Evolutionary conservation across 1,139 yeast species (phyloP).

Genomic region (Wickerhamomyces sp.): DNA sequence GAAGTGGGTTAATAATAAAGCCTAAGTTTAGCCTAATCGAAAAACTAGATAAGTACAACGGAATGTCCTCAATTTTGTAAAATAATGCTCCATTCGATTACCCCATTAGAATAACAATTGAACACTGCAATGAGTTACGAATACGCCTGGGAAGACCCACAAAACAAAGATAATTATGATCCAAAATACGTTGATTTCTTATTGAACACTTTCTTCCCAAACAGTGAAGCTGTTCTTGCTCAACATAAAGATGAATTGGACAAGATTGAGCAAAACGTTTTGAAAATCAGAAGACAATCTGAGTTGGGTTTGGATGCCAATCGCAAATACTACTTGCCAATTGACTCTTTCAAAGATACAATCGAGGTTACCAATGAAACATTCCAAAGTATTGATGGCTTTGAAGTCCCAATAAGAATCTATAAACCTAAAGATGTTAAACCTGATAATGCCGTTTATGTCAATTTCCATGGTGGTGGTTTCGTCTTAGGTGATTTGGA

Average conservation of each 20-base stretch:
- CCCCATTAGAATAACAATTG: background rate
- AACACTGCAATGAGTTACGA: background rate
- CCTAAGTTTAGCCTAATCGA: no score
- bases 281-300: background rate
- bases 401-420: constrained; percentile 22
- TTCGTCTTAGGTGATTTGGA: constrained; percentile 30
- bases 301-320: background rate
- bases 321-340: background rate
- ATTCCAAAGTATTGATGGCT: constrained; percentile 27
- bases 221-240: background rate
- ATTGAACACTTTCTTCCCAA: background rate
- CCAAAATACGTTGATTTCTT: constrained; percentile 3
- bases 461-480: constrained; percentile 34
- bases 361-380: constrained; percentile 31
- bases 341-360: constrained; percentile 2
- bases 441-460: constrained; percentile 26
- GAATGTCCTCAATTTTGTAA: no score
- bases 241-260: background rate
- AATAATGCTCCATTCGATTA: background rate
- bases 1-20: no score
- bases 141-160: constrained; percentile 4
- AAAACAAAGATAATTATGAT: background rate
- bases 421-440: constrained; percentile 23
- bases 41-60: no score
- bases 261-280: background rate